These are phyloP conservation scores for Byssothecium circinans DNA, from an alignment of 2,329 filamentous ascomycete species.

Conservation along the genomic window DNA sequence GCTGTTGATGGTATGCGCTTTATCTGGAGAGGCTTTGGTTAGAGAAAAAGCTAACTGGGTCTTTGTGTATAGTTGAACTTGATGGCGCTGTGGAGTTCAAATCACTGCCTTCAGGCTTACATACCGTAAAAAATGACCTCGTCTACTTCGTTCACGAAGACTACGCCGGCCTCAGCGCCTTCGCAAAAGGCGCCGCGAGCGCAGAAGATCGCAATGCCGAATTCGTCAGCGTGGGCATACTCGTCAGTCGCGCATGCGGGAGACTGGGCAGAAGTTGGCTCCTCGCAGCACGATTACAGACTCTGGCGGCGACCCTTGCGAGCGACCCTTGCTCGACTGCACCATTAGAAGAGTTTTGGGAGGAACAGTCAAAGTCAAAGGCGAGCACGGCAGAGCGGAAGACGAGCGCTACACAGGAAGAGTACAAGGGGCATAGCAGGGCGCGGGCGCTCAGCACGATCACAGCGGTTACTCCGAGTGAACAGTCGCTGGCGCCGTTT, in stretches of 20 bases:
- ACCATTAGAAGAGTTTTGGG: slow-evolving; percentile 80
- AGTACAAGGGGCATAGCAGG: slow-evolving; percentile 26
- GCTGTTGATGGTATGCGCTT: slow-evolving; percentile 61
- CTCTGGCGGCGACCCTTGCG: slow-evolving; percentile 67
- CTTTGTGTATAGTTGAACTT: slow-evolving; percentile 49
- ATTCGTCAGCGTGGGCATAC: slow-evolving; percentile 87
- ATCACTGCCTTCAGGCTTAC: slow-evolving; percentile 87
- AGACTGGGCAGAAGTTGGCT: slow-evolving; percentile 86
- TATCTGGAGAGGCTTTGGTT: neutral
- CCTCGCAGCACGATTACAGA: slow-evolving; percentile 75
- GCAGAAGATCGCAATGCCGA: slow-evolving; percentile 81
- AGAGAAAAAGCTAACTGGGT: neutral
- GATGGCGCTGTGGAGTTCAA: slow-evolving; percentile 95
- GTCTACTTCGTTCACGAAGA: slow-evolving; percentile 87
- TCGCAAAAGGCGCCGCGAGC: slow-evolving; percentile 79
- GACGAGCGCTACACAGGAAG: neutral
- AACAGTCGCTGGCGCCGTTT: slow-evolving; percentile 70
- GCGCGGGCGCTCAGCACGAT: slow-evolving; percentile 53
- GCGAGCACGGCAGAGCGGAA: slow-evolving; percentile 1
- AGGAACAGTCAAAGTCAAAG: slow-evolving; percentile 49
- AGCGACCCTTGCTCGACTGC: slow-evolving; percentile 64
- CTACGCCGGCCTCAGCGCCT: slow-evolving; percentile 88
- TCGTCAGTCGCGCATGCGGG: slow-evolving; percentile 84
- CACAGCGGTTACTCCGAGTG: slow-evolving; percentile 58
- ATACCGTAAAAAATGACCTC: slow-evolving; percentile 84